Evolutionary conservation across 1,139 yeast species (phyloP).

Genomic region (Pichia sorboxylosa): DNA sequence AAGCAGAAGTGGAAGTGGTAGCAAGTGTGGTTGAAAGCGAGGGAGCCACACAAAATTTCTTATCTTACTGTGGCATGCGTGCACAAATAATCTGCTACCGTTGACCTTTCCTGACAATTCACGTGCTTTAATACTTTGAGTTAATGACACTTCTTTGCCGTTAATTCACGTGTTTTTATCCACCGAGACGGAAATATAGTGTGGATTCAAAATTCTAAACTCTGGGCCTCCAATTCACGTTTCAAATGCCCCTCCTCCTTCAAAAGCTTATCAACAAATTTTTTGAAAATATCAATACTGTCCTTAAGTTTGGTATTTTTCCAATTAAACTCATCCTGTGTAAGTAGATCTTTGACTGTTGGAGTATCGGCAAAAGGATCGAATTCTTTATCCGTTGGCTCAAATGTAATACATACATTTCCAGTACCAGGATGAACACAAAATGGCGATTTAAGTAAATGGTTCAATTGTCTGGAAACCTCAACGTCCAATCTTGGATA

Average conservation of each 20-base stretch:
- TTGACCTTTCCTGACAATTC: no score
- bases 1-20: no score
- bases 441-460: constrained; percentile 92
- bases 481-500: constrained; percentile 91
- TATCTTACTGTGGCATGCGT: no score
- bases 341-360: constrained; percentile 48
- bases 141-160: no score
- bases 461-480: constrained; percentile 82
- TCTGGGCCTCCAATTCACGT: constrained; percentile 19
- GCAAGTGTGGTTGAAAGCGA: no score
- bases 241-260: constrained; percentile 42
- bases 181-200: no score
- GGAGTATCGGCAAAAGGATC: constrained; percentile 71
- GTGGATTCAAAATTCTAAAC: constrained; percentile 16
- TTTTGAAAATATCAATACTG: constrained; percentile 58
- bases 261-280: constrained; percentile 51
- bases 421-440: constrained; percentile 97
- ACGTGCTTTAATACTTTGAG: no score
- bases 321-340: constrained; percentile 28
- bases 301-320: constrained; percentile 66
- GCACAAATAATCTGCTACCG: no score
- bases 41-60: no score
- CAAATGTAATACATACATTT: constrained; percentile 93
- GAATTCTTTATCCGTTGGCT: constrained; percentile 48
- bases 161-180: no score